These are phyloP conservation scores for Coprinellus aureogranulatus DNA, from an alignment of 768 basidiomycete species.

Conservation along the genomic window DNA sequence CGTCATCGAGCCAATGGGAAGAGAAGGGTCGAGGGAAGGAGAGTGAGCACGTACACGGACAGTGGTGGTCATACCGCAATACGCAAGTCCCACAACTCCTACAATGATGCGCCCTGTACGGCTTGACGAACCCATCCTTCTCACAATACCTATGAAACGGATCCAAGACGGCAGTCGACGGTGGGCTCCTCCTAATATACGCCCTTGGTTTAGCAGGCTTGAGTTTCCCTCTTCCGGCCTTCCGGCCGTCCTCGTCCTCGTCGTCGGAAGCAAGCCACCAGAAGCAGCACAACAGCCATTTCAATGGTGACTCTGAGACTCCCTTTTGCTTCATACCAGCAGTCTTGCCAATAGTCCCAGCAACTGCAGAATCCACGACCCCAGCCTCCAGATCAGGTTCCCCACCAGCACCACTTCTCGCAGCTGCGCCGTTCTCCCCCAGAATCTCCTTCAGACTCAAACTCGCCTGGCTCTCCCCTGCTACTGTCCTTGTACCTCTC, in stretches of 20 bases:
- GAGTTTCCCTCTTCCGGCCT: neutral
- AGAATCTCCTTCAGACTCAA: neutral
- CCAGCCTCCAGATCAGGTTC: neutral
- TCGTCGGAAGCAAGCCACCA: neutral
- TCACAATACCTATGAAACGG: constrained; percentile 69
- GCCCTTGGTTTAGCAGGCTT: constrained; percentile 7
- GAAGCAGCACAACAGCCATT: constrained; percentile 6
- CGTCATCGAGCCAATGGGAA: too few species aligned
- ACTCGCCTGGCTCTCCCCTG: neutral
- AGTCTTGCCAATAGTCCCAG: neutral
- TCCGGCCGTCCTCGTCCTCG: neutral
- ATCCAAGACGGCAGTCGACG: constrained; percentile 43
- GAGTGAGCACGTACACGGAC: constrained; percentile 61
- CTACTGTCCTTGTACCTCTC: neutral
- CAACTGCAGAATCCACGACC: neutral
- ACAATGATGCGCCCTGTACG: constrained; percentile 77
- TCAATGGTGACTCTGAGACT: neutral
- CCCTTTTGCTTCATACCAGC: neutral
- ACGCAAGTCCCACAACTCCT: constrained; percentile 84
- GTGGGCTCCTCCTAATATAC: constrained; percentile 32
- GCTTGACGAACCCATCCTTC: constrained; percentile 65
- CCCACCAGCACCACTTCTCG: neutral
- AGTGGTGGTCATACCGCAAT: constrained; percentile 85
- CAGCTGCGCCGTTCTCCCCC: neutral
- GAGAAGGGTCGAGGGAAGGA: neutral